phyloP scores from a whole-genome alignment of 257 asterid genomes.

The Solanum etuberosum region DNA sequence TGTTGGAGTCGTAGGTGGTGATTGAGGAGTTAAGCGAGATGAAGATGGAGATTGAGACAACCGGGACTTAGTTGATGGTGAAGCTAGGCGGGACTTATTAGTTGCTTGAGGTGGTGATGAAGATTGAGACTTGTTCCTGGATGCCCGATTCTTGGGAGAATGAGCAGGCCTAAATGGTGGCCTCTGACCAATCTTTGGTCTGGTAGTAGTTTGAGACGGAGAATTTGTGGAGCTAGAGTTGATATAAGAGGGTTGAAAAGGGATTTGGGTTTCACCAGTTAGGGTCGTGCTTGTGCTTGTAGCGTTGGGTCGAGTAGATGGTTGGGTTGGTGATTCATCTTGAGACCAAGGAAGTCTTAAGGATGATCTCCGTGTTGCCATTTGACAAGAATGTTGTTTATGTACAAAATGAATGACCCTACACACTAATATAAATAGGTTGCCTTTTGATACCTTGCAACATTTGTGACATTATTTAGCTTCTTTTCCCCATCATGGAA shows the following conservation, averaged over 20 bases:
- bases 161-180: slow-evolving; percentile 15
- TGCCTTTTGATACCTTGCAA: slow-evolving; percentile 19
- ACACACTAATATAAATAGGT: slow-evolving; percentile 2
- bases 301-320: neutral
- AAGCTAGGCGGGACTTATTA: neutral
- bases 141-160: slow-evolving; percentile 6
- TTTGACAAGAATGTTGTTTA: neutral
- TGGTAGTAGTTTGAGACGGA: neutral
- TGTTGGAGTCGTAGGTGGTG: slow-evolving; percentile 13
- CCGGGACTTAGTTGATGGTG: neutral
- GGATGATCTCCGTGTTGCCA: slow-evolving; percentile 29
- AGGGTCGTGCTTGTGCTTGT: neutral
- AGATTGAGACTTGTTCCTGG: slow-evolving; percentile 5
- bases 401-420: neutral
- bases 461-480: neutral
- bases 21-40: slow-evolving; percentile 17
- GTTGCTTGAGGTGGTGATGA: neutral
- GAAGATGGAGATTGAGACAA: slow-evolving; percentile 31
- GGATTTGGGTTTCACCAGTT: neutral
- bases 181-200: slow-evolving; percentile 5
- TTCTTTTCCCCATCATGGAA: neutral
- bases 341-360: slow-evolving; percentile 34
- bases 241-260: neutral
- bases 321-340: neutral
- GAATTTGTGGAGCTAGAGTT: neutral